Conservation (phyloP, 2,329 filamentous ascomycete genomes). For the Talaromyces sp. region DNA sequence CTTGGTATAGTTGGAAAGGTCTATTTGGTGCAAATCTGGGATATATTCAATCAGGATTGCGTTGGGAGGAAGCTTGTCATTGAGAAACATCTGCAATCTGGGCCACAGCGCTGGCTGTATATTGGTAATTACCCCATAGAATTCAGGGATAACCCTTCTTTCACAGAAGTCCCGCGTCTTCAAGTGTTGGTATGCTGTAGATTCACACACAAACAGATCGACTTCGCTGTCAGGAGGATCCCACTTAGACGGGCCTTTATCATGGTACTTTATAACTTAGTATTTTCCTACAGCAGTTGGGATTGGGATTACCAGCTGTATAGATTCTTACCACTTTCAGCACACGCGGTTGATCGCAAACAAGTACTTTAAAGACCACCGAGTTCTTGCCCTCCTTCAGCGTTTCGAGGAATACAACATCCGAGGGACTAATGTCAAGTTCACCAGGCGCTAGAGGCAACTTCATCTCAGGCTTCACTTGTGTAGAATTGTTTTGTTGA, state of each 20-base stretch:
- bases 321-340: conserved; percentile 15
- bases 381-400: conserved; percentile 11
- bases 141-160: conserved; percentile 8
- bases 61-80: conserved; percentile 13
- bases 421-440: neutral
- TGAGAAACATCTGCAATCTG: conserved; percentile 10
- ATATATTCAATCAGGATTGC: conserved; percentile 15
- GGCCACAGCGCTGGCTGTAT: conserved; percentile 1
- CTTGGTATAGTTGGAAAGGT: conserved; percentile 11
- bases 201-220: conserved; percentile 14
- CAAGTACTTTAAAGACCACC: conserved; percentile 12
- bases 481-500: no score
- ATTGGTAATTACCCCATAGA: conserved; percentile 5
- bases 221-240: conserved; percentile 12
- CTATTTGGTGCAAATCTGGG: conserved; percentile 11
- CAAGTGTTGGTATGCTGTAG: conserved; percentile 13
- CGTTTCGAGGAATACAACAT: conserved; percentile 12
- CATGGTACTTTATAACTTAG: conserved; percentile 12
- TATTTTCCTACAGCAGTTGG: neutral
- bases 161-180: conserved; percentile 15
- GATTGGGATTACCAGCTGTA: no score
- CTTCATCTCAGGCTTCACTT: no score
- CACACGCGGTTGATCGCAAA: conserved; percentile 10
- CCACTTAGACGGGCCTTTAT: conserved; percentile 1
- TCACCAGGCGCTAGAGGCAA: no score